Base-by-base conservation (phyloP, 768 basidiomycete species). In the Kwoniella europaea region DNA sequence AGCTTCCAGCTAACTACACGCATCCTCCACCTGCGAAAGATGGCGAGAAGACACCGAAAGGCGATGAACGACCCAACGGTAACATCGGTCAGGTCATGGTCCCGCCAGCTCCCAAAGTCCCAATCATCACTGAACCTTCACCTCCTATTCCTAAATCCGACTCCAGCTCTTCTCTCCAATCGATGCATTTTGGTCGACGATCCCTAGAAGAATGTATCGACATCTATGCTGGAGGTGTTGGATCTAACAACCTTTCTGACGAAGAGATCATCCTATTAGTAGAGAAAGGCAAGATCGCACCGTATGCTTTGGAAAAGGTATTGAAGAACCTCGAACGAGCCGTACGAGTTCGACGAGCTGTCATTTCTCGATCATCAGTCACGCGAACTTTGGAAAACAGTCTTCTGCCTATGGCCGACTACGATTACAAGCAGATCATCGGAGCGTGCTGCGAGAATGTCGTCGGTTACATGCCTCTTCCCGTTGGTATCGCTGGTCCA, bases 391-490 rank as follows among this genome's bases (percentile, higher is more conserved):
- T 98, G 35, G 97, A 98, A 82, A 71, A 83, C 10, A 94, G 92
- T 0, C 89, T 91, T 24, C 86, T 98, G 10, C 97, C 97, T 0
- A 88, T 90, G 87, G 80, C 87, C 22, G 85, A 90, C 82, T 99
- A 97, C 83, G 95, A 98, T 84, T 99, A 98, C 85, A 90, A 91
- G 50, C 89, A 91, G 10, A 94, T 99, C 42, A 88, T 94, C 64
- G 96, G 95, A 68, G 94, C 96, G 10, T 99, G 96, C 85, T 99
- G 97, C 85, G 97, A 99, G 85, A 98, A 99, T 83, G 97, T 99
- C 62, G 89, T 98, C 59, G 97, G 97, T 42, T 99, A 92, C 83
- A 93, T 98, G 83, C 97, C 96, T 53, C 84, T 99, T 46, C 97
- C 97, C 0, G 90, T 98, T 63, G 97, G 97, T 75, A 91, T 98